Percentiles rank a stretch among this genome's conserved stretches.
phyloP scores from a whole-genome alignment of 2,329 filamentous ascomycete genomes.

The Cryphonectria naterciae region DNA sequence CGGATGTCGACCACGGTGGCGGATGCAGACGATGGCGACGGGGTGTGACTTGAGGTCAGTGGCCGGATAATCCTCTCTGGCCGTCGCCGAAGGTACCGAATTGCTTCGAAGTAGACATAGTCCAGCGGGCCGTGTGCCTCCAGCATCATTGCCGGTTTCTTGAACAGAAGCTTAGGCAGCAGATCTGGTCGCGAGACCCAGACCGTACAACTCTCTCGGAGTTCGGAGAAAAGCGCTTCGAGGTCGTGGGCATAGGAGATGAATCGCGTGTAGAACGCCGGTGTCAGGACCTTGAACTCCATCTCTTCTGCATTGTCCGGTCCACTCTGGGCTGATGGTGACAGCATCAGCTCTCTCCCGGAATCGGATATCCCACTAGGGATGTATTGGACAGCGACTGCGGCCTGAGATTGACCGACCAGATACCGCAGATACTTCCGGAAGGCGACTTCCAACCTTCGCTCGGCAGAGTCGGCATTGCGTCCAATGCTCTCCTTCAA shows the following conservation, averaged over 20 bases:
- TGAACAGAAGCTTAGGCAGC: slow-evolving; percentile 51
- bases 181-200: slow-evolving; percentile 59
- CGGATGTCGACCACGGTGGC: slow-evolving; percentile 46
- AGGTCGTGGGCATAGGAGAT: slow-evolving; percentile 64
- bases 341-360: slow-evolving; percentile 44
- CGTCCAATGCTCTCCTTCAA: slow-evolving; percentile 59
- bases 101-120: slow-evolving; percentile 47
- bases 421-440: slow-evolving; percentile 52
- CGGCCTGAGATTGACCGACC: slow-evolving; percentile 49
- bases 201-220: slow-evolving; percentile 62
- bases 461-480: slow-evolving; percentile 54
- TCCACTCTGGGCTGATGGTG: slow-evolving; percentile 33
- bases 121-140: slow-evolving; percentile 42
- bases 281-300: slow-evolving; percentile 63
- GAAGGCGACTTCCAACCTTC: slow-evolving; percentile 51
- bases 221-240: slow-evolving; percentile 64
- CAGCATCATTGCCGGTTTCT: slow-evolving; percentile 43
- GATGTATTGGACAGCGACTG: slow-evolving; percentile 57
- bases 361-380: slow-evolving; percentile 51
- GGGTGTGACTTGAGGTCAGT: slow-evolving; percentile 43
- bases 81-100: slow-evolving; percentile 48
- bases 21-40: slow-evolving; percentile 18
- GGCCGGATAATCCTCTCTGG: slow-evolving; percentile 48
- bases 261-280: slow-evolving; percentile 69
- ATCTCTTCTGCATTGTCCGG: slow-evolving; percentile 43